A percentile compares a stretch with the other conserved stretches of the same genome.
phyloP scores from a whole-genome alignment of 2,329 filamentous ascomycete genomes.

The Pyricularia sp. region DNA sequence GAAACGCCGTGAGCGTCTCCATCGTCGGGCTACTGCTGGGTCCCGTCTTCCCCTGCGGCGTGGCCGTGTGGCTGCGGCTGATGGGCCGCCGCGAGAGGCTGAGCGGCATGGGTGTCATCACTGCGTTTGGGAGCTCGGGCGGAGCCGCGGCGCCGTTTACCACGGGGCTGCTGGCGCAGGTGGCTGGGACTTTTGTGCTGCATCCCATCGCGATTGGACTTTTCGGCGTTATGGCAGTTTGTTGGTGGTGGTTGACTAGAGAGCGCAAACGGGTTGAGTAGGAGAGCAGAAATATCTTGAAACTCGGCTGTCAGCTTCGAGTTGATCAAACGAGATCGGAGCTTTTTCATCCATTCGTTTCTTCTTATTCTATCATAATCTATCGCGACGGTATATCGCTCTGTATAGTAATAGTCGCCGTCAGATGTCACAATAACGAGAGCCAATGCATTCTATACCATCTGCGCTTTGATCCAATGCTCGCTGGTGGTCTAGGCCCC shows the following conservation, averaged over 20 bases:
- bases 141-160: slow-evolving; percentile 59
- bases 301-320: too few species aligned
- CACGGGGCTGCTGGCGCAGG: slow-evolving; percentile 54
- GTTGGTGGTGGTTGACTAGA: slow-evolving; percentile 52
- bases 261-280: slow-evolving; percentile 51
- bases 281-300: background rate
- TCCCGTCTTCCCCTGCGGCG: slow-evolving; percentile 68
- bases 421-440: background rate
- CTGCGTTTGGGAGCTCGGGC: slow-evolving; percentile 59
- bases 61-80: slow-evolving; percentile 51
- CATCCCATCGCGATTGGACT: slow-evolving; percentile 58
- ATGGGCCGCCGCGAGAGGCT: slow-evolving; percentile 52
- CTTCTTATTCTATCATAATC: background rate
- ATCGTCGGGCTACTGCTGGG: slow-evolving; percentile 69
- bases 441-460: background rate
- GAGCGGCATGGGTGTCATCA: slow-evolving; percentile 57
- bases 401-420: background rate
- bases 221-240: slow-evolving; percentile 54
- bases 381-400: background rate
- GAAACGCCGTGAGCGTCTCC: slow-evolving; percentile 56
- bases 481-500: background rate
- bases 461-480: background rate
- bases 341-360: background rate
- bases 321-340: background rate
- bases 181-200: slow-evolving; percentile 52